Evolutionary conservation across 2,329 filamentous ascomycete genomes (phyloP).

Genomic region (Pseudonectria buxi): DNA sequence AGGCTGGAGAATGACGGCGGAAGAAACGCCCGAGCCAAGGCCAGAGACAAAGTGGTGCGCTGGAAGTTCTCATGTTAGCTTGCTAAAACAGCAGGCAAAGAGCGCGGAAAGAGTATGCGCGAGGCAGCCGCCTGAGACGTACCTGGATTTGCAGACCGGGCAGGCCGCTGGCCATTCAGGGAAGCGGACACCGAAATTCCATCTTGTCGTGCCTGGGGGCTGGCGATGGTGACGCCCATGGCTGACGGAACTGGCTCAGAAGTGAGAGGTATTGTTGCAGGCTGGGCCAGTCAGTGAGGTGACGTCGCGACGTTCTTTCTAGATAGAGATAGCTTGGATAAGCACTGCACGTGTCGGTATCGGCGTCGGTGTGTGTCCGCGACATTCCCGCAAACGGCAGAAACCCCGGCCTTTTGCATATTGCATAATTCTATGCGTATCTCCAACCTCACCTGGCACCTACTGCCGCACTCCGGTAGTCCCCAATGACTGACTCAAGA

Average conservation of each 20-base stretch:
- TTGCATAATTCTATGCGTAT: neutral
- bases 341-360: too few relatives aligned
- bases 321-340: too few relatives aligned
- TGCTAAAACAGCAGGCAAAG: neutral
- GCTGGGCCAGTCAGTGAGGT: too few relatives aligned
- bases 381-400: neutral
- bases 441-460: neutral
- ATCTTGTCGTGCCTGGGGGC: slow-evolving; percentile 15
- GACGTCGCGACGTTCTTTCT: too few relatives aligned
- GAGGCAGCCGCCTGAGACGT: slow-evolving; percentile 7
- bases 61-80: slow-evolving; percentile 27
- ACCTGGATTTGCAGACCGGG: slow-evolving; percentile 21
- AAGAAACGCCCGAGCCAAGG: slow-evolving; percentile 77
- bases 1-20: slow-evolving; percentile 85
- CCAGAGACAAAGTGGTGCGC: slow-evolving; percentile 86
- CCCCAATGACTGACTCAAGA: slow-evolving; percentile 61
- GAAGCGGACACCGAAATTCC: slow-evolving; percentile 9
- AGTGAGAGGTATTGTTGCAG: too few relatives aligned
- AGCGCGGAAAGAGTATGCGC: neutral
- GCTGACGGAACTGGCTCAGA: slow-evolving; percentile 14
- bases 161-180: slow-evolving; percentile 13
- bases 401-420: neutral
- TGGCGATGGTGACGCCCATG: slow-evolving; percentile 20
- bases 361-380: neutral
- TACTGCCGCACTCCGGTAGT: slow-evolving; percentile 28